Percentiles rank a stretch among this genome's conserved stretches.
phyloP scores from a whole-genome alignment of 495 filamentous ascomycete genomes.

The Melanomma pulvis-pyrius region DNA sequence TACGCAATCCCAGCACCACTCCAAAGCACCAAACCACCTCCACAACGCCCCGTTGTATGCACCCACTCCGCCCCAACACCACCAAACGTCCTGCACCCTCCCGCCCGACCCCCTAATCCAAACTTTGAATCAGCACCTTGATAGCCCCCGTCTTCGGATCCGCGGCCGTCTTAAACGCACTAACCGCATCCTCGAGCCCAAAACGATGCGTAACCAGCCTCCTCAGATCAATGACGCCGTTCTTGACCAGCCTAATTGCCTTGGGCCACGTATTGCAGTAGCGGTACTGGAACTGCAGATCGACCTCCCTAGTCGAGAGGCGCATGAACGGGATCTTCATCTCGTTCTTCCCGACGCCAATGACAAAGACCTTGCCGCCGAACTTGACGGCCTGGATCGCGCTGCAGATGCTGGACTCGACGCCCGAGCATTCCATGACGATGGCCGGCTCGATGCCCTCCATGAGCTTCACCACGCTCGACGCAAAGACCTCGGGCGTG shows the following conservation, averaged over 20 bases:
- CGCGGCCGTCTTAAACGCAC: slow-evolving; percentile 84
- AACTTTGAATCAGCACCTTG: slow-evolving; percentile 86
- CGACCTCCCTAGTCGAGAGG: slow-evolving; percentile 84
- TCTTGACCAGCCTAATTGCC: slow-evolving; percentile 84
- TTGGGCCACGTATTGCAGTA: slow-evolving; percentile 95
- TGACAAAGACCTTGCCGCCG: slow-evolving; percentile 90
- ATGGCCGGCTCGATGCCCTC: slow-evolving; percentile 75
- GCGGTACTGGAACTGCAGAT: slow-evolving; percentile 93
- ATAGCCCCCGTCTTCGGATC: slow-evolving; percentile 92
- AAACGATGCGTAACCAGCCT: slow-evolving; percentile 88
- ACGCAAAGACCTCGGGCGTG: slow-evolving; percentile 70
- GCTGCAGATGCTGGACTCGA: slow-evolving; percentile 82
- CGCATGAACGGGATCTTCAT: slow-evolving; percentile 94
- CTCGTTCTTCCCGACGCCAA: slow-evolving; percentile 91
- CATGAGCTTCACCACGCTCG: slow-evolving; percentile 64
- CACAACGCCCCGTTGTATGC: too few species aligned
- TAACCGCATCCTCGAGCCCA: slow-evolving; percentile 78
- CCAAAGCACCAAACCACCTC: too few species aligned
- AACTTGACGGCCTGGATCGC: slow-evolving; percentile 89
- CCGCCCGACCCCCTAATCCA: slow-evolving; percentile 33
- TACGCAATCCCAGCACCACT: too few species aligned
- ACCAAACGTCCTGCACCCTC: not conserved
- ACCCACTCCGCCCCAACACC: too few species aligned
- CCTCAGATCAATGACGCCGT: slow-evolving; percentile 75
- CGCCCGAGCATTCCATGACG: slow-evolving; percentile 86